Evolutionary conservation across 768 basidiomycete genomes (phyloP), one percentile per base, ranked within the genome.

Genomic region (Butyriboletus loyo): DNA sequence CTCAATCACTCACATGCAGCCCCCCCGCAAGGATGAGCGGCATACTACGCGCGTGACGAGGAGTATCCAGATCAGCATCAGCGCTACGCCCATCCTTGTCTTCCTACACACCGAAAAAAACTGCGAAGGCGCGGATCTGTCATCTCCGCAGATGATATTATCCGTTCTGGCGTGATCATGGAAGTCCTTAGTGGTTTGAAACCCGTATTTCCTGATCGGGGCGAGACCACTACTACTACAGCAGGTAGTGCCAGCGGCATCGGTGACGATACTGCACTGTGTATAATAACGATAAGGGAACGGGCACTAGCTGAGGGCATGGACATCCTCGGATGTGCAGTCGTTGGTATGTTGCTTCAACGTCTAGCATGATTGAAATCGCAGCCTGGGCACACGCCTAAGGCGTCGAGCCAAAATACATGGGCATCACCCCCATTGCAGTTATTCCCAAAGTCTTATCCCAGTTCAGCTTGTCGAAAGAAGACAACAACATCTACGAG

Each of bases 191-290:
- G 82, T 19, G 80, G 79, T 55, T 75, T 98, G 58, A 96, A 95
- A 66, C 85, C 95, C 5, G 93, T 82, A 4, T 99, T 98, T 69
- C 84, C 86, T 9, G 76, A 86, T 22, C 90, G 90, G 87, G 88
- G 85, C 19, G 70, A 78, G 28, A 67, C 78, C 5, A n/a, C n/a
- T n/a, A n/a, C n/a, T n/a, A 77, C 81, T 0, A 92, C 90, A 1
- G 90, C 88, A 21, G 91, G 90, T 7, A 93, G 92, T 64, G 87
- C 91, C 0, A 91, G 89, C 55, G 89, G 89, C 10, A 76, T 98
- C 15, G 94, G 95, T 2, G 96, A 99, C 64, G 96, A 96, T 35
- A 95, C 92, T 14, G 94, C 89, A 1, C 66, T 94, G 13, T 85
- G 87, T 50, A 78, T 97, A 41, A 69, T 97, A 56, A 90, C 89